Percentiles rank a stretch among this genome's conserved stretches.
These are phyloP conservation scores for Coriolopsis trogii DNA, from an alignment of 1,284 basidiomycete genomes.

Conservation along the genomic window DNA sequence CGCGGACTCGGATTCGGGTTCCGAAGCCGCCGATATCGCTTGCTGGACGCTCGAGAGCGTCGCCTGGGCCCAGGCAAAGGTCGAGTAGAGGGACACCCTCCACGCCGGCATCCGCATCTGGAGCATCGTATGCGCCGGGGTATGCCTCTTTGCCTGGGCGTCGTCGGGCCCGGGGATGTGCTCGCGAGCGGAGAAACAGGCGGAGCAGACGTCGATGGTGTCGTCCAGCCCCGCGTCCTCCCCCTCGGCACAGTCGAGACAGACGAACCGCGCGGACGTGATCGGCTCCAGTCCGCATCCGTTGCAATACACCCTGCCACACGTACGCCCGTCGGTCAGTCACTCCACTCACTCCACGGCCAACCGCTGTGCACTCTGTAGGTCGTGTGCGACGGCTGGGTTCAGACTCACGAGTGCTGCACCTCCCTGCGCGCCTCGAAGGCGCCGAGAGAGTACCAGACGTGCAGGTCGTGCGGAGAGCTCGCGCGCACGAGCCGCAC, in stretches of 20 bases:
- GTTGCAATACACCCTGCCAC: neutral
- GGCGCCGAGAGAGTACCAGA: neutral
- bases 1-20: neutral
- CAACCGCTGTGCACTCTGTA: too few relatives aligned
- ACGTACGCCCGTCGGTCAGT: neutral
- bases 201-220: neutral
- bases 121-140: neutral
- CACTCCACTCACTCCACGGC: too few relatives aligned
- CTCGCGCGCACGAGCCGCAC: neutral
- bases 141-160: neutral
- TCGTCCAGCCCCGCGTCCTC: neutral
- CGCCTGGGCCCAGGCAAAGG: too few relatives aligned
- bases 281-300: neutral
- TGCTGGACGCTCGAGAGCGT: too few relatives aligned
- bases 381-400: too few relatives aligned
- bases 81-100: too few relatives aligned
- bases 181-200: neutral
- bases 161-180: neutral
- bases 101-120: too few relatives aligned
- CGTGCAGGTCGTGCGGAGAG: conserved; percentile 5
- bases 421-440: neutral
- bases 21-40: neutral
- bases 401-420: neutral
- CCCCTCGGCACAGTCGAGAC: neutral
- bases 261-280: neutral